Conservation (phyloP, 2,329 filamentous ascomycete genomes). For the Colletotrichum lentis region DNA sequence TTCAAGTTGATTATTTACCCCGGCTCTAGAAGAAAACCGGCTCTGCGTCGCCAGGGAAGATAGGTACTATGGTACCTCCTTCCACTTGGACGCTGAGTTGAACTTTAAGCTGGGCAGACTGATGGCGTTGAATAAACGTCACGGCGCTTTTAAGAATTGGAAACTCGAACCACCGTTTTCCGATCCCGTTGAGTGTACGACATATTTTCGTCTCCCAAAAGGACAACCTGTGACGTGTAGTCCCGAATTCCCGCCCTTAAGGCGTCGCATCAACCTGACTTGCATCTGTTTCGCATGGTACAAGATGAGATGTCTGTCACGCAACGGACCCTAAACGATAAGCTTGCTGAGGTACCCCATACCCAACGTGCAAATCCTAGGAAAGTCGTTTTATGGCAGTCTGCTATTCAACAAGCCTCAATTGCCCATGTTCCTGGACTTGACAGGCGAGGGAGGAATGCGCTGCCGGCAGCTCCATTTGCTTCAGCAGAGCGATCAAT, state of each 20-base stretch:
- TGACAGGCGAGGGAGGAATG: not conserved
- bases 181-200: conserved; percentile 72
- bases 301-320: no score
- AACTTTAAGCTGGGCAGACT: conserved; percentile 64
- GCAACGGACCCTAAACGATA: no score
- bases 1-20: conserved; percentile 62
- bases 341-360: no score
- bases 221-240: not conserved
- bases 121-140: conserved; percentile 49
- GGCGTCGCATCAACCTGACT: not conserved
- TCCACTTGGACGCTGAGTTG: conserved; percentile 60
- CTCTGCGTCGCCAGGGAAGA: conserved; percentile 54
- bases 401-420: not conserved
- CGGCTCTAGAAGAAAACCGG: conserved; percentile 62
- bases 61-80: conserved; percentile 42
- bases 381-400: not conserved
- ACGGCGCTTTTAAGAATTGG: conserved; percentile 72
- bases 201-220: conserved; percentile 47
- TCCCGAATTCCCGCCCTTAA: not conserved
- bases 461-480: no score
- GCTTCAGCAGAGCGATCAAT: not conserved
- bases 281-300: not conserved
- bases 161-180: conserved; percentile 63
- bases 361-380: no score
- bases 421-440: not conserved